Conservation (phyloP, 1,284 basidiomycete species). For the Marasmius sp. region DNA sequence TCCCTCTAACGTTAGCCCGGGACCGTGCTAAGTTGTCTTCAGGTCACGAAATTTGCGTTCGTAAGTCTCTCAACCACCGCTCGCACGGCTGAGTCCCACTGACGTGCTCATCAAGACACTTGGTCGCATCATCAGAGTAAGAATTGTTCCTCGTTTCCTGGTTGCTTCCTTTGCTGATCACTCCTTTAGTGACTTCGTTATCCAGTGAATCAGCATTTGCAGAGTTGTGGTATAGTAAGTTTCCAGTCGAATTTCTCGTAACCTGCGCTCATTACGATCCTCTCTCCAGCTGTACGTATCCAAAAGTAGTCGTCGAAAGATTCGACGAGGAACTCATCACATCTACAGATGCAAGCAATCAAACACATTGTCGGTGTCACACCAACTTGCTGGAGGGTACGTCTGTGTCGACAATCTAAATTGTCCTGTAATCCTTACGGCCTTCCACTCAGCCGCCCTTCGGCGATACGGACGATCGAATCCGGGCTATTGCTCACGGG, state of each 20-base stretch:
- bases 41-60: slow-evolving; percentile 64
- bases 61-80: slow-evolving; percentile 31
- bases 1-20: background rate
- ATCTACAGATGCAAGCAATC: slow-evolving; percentile 44
- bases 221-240: slow-evolving; percentile 74
- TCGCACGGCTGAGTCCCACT: background rate
- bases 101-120: slow-evolving; percentile 37
- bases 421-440: background rate
- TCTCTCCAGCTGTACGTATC: slow-evolving; percentile 8
- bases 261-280: too few species aligned
- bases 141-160: background rate
- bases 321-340: slow-evolving; percentile 1
- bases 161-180: background rate
- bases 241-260: background rate
- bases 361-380: slow-evolving; percentile 59
- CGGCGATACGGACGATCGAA: slow-evolving; percentile 45
- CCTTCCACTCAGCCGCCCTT: slow-evolving; percentile 36
- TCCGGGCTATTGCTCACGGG: slow-evolving; percentile 47
- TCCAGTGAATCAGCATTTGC: slow-evolving; percentile 76
- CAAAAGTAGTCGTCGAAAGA: background rate
- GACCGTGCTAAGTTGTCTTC: background rate
- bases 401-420: slow-evolving; percentile 2
- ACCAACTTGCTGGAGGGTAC: slow-evolving; percentile 66
- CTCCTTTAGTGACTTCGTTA: slow-evolving; percentile 59
- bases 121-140: slow-evolving; percentile 58